phyloP scores from a whole-genome alignment of 306 rosid genomes.

The Quercus ilex region DNA sequence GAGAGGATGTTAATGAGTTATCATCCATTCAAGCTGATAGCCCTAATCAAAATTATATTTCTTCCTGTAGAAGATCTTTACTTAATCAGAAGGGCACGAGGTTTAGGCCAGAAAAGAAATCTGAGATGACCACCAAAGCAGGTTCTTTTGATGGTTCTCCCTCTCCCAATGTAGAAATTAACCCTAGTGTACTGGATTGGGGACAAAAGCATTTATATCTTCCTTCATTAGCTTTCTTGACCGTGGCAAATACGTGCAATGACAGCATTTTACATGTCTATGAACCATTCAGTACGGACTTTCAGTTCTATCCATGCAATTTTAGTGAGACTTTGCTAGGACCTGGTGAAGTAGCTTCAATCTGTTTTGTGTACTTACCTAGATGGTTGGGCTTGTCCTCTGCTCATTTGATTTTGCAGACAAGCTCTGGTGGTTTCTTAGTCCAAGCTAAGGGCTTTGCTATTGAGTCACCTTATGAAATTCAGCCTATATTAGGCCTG shows the following conservation, averaged over 20 bases:
- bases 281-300: conserved; percentile 83
- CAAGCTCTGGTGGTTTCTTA: conserved; percentile 84
- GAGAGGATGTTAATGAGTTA: conserved; percentile 43
- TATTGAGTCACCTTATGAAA: conserved; percentile 75
- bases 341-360: conserved; percentile 72
- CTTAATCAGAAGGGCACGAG: conserved; percentile 44
- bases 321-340: conserved; percentile 60
- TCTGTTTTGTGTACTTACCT: conserved; percentile 79
- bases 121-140: conserved; percentile 37
- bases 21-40: conserved; percentile 48
- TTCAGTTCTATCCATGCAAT: conserved; percentile 93
- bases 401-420: conserved; percentile 84
- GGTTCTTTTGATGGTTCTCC: conserved; percentile 45
- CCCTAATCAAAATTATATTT: conserved; percentile 39
- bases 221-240: conserved; percentile 68
- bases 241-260: conserved; percentile 72
- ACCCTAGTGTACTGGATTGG: conserved; percentile 79
- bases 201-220: conserved; percentile 60
- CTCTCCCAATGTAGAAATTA: conserved; percentile 57
- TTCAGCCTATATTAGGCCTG: conserved; percentile 54
- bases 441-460: conserved; percentile 76
- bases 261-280: conserved; percentile 70
- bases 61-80: conserved; percentile 51
- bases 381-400: conserved; percentile 68
- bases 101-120: conserved; percentile 33